Evolutionary conservation across 2,329 filamentous ascomycete genomes (phyloP), one percentile per base, ranked within the genome.

Genomic region (Colletotrichum musae): DNA sequence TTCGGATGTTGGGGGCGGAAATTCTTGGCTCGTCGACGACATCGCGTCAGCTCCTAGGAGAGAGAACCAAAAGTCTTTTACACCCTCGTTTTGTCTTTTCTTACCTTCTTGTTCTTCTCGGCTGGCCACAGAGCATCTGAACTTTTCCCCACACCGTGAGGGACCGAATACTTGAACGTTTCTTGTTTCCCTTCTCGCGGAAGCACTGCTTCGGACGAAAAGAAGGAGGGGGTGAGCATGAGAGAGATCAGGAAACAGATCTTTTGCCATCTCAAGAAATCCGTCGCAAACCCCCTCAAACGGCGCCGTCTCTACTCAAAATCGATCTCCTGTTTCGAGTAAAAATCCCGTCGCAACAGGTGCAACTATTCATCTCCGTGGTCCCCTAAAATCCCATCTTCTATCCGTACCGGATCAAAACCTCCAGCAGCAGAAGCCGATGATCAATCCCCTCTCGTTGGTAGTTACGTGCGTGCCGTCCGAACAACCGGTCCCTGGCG

Each of bases 351-450:
- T 36, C 32, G 32, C 32, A 9, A 36, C 12, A 36, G 9, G 12
- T 47, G 18, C 45, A 16, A 10, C 45, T 9, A 10, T 4, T 16
- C 2, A 28, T 16, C n/a, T 32, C 24, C 16, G 1, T 32, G 21
- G 21, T 24, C 13, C n/a, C 5, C 41, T n/a, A 32, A 56, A 58
- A 24, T 21, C 36, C 57, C 28, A 32, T 28, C 45, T 47, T 5
- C 13, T 32, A 24, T 24, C 21, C 21, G 21, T 24, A 15, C 45
- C 58, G 58, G 47, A 52, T 51, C 43, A 51, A 51, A 61, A 18
- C 51, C 43, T 63, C 64, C 64, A 54, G 32, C n/a, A 36, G 9
- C 21, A 36, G 50, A 69, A 60, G 24, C 32, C 32, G 32, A 10
- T 10, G 32, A 36, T 36, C 32, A 36, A 36, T 36, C 9, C 32